Percentiles rank a stretch among this genome's conserved stretches.
Conservation (phyloP, 106 monocot species). For the Triglochin maritima region DNA sequence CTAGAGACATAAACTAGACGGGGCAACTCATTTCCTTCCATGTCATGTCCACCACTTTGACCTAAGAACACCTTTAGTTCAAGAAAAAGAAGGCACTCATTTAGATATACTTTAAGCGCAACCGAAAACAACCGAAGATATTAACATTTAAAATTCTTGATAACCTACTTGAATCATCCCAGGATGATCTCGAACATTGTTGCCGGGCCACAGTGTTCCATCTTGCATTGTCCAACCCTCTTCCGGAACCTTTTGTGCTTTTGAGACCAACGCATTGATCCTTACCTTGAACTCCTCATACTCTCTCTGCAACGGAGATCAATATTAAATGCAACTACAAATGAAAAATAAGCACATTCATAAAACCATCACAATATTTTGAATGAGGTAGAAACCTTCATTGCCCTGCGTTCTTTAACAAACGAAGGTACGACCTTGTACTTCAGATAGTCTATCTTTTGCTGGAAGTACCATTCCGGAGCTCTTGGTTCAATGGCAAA, state of each 20-base stretch:
- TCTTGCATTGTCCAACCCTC: constrained; percentile 33
- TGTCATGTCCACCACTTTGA: constrained; percentile 24
- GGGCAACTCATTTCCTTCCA: constrained; percentile 24
- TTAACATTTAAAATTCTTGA: not conserved
- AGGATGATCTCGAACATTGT: constrained; percentile 26
- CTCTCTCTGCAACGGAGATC: constrained; percentile 13
- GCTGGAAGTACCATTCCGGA: constrained; percentile 27
- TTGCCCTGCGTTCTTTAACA: constrained; percentile 22
- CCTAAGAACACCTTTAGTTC: constrained; percentile 20
- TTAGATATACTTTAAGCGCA: not conserved
- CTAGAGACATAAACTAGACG: constrained; percentile 27
- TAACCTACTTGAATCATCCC: constrained; percentile 24
- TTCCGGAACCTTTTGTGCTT: constrained; percentile 27
- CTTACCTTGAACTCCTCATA: constrained; percentile 29
- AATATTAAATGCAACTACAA: not conserved
- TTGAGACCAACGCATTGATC: constrained; percentile 30
- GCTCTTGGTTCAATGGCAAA: constrained; percentile 26
- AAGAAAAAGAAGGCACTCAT: not conserved
- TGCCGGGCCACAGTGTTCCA: constrained; percentile 28
- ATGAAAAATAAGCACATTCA: not conserved
- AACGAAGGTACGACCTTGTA: constrained; percentile 26
- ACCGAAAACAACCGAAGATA: not conserved
- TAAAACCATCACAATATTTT: not conserved
- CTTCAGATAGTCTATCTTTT: constrained; percentile 33
- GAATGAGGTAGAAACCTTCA: constrained; percentile 14